Percentiles rank a stretch among this genome's conserved stretches.
These are phyloP conservation scores for Oxalis stricta DNA, from an alignment of 441 rosid genomes.

Conservation along the genomic window DNA sequence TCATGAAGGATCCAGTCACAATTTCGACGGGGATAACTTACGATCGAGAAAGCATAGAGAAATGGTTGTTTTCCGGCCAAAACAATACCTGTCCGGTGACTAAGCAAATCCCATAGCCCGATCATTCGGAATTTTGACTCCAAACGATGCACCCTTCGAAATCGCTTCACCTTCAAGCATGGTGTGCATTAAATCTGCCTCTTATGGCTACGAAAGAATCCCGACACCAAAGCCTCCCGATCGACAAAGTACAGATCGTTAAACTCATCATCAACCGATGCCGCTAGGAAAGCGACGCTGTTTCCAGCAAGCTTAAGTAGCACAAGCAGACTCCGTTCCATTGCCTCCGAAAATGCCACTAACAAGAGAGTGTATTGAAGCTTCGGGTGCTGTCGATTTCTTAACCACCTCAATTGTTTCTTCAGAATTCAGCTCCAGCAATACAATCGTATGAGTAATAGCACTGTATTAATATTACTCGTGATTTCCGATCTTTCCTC, in stretches of 20 bases:
- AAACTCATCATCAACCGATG: conserved; percentile 43
- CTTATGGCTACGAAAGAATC: conserved; percentile 54
- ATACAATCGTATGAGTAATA: conserved; percentile 8
- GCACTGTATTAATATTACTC: too few species aligned
- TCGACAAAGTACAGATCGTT: conserved; percentile 36
- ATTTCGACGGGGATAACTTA: conserved; percentile 65
- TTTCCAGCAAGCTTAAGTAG: conserved; percentile 35
- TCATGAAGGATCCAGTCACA: conserved; percentile 81
- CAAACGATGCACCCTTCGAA: conserved; percentile 74
- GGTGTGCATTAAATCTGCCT: conserved; percentile 84
- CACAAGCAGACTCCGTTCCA: conserved; percentile 35
- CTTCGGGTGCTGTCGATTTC: conserved; percentile 59
- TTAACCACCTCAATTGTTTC: conserved; percentile 35
- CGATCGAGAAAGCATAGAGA: conserved; percentile 61
- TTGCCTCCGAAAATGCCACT: conserved; percentile 35
- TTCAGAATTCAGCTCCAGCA: conserved; percentile 8
- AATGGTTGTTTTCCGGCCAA: conserved; percentile 45
- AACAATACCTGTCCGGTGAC: conserved; percentile 53
- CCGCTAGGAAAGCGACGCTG: conserved; percentile 35
- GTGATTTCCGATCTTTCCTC: too few species aligned
- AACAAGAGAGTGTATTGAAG: conserved; percentile 61
- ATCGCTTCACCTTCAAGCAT: conserved; percentile 64
- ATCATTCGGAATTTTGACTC: conserved; percentile 56
- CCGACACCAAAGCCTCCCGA: conserved; percentile 68
- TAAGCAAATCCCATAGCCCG: conserved; percentile 39